These are phyloP conservation scores for Termitomyces titanicus DNA, from an alignment of 768 basidiomycete species.

Conservation along the genomic window DNA sequence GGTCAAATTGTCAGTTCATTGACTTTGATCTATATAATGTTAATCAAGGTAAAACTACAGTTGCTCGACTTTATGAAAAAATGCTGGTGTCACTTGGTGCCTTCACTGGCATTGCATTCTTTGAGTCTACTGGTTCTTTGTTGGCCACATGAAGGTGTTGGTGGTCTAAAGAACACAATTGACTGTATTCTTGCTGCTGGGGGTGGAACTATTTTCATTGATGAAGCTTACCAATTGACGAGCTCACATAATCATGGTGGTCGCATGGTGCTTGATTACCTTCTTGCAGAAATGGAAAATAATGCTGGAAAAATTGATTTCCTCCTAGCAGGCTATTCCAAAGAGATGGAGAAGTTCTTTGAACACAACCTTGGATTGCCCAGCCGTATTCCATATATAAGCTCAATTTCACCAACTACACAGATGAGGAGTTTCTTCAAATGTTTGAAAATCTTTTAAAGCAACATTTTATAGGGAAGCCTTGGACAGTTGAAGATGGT, in stretches of 20 bases:
- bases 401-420: constrained; percentile 59
- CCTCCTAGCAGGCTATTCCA: constrained; percentile 66
- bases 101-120: constrained; percentile 47
- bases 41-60: constrained; percentile 60
- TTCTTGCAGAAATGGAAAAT: constrained; percentile 74
- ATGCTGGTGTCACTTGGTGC: constrained; percentile 53
- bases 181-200: constrained; percentile 43
- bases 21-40: background rate
- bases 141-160: constrained; percentile 55
- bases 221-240: constrained; percentile 69
- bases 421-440: constrained; percentile 47
- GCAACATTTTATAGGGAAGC: constrained; percentile 38
- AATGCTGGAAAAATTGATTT: constrained; percentile 59
- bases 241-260: constrained; percentile 45
- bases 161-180: constrained; percentile 45
- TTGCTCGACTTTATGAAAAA: constrained; percentile 60
- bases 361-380: constrained; percentile 67
- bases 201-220: constrained; percentile 64
- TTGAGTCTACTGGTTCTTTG: constrained; percentile 61
- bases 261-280: constrained; percentile 57
- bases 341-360: constrained; percentile 73
- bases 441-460: constrained; percentile 51
- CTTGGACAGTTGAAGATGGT: constrained; percentile 56
- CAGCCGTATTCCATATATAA: constrained; percentile 63
- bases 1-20: background rate